phyloP scores from a whole-genome alignment of 768 basidiomycete species.

The Serpula lacrymans region DNA sequence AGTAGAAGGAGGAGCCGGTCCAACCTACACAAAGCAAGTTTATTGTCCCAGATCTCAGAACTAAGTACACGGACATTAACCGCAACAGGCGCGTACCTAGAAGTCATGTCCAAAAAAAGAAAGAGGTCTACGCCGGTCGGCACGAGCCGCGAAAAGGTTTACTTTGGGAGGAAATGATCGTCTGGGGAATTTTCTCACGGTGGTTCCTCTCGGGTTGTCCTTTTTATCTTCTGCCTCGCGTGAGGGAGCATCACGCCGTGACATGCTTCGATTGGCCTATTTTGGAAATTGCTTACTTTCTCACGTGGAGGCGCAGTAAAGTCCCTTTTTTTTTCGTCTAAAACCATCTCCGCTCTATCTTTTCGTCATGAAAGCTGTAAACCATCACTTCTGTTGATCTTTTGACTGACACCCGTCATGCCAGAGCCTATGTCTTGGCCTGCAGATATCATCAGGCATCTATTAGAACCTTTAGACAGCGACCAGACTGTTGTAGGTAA shows the following conservation, averaged over 20 bases:
- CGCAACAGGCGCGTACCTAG: constrained; percentile 45
- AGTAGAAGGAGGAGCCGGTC: constrained; percentile 95
- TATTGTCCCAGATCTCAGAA: background rate
- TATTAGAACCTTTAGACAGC: too few relatives aligned
- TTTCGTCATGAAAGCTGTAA: too few relatives aligned
- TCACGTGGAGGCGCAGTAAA: constrained; percentile 9
- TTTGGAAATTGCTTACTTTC: constrained; percentile 8
- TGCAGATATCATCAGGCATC: constrained; percentile 1
- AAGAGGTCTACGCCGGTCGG: constrained; percentile 49
- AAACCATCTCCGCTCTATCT: too few relatives aligned
- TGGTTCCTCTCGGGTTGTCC: constrained; percentile 42
- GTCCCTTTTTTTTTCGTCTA: background rate
- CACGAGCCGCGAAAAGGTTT: constrained; percentile 37
- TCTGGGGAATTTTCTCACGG: constrained; percentile 52
- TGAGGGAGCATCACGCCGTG: constrained; percentile 27
- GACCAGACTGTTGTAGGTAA: too few relatives aligned
- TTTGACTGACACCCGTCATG: too few relatives aligned
- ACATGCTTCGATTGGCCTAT: too few relatives aligned
- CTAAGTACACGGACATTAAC: background rate
- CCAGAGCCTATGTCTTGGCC: constrained; percentile 9
- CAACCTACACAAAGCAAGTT: constrained; percentile 51
- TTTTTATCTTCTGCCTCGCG: constrained; percentile 58
- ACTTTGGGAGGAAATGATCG: constrained; percentile 43
- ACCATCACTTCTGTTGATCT: too few relatives aligned
- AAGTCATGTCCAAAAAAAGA: constrained; percentile 67